Evolutionary conservation across 2,329 filamentous ascomycete species (phyloP), one percentile per base, ranked within the genome.

Genomic region (Xylaria sp.): DNA sequence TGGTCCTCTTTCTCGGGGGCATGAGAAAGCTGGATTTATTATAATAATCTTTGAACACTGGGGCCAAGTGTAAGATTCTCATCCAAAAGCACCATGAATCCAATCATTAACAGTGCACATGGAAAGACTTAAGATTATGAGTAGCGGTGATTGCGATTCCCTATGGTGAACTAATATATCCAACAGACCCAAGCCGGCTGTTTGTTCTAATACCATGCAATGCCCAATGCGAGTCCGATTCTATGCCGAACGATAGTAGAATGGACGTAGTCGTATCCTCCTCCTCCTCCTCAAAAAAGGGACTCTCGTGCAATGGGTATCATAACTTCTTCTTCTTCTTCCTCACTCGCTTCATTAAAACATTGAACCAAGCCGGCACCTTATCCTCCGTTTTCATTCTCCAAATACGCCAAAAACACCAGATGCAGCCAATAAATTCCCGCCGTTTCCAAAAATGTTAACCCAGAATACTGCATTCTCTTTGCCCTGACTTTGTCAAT

Each of bases 291-390:
- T 25, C 23, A 23, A 18, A 52, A 63, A 54, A 44, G 52, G 51
- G 58, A 69, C 63, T 69, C 63, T 66, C 58, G 46, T 63, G 58
- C 58, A 62, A 69, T 50, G 67, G 67, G 67, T 69, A 69, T 69
- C 64, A 62, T 62, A 25, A 37, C 65, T 34, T 56, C 23, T 44
- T 57, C 62, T 44, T 57, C 62, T n/a, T 18, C 18, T 46, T 34
- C 46, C 54, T 34, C 46, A 46, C 41, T 23, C 32, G 18, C 28
- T 41, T 48, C 23, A 52, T 28, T 48, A 60, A 58, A 58, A 18
- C 37, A 64, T 59, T 23, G 52, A 58, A 65, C 41, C 32, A 62
- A 65, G 37, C 57, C 54, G 23, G 56, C 66, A 58, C 51, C 51
- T 58, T 46, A 20, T n/a, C 56, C 44, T 37, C 9, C 28, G 7